A percentile compares a stretch with the other conserved stretches of the same genome.
phyloP scores from a whole-genome alignment of 1,139 yeast species.

The Magnusiomyces ingens region DNA sequence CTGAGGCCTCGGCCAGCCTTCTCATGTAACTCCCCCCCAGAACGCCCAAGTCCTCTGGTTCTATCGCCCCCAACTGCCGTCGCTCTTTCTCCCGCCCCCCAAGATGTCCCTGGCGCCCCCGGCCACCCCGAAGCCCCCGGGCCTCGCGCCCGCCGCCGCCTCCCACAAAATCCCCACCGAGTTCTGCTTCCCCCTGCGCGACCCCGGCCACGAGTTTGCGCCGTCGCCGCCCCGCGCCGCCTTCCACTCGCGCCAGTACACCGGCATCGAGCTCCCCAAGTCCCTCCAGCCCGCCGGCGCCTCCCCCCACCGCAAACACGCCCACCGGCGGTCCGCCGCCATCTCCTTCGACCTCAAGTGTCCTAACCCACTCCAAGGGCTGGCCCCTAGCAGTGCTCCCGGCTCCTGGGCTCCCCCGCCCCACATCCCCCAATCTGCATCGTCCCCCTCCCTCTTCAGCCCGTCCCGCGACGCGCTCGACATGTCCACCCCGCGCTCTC shows the following conservation, averaged over 20 bases:
- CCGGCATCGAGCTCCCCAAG: slow-evolving; percentile 12
- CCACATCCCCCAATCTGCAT: slow-evolving; percentile 3
- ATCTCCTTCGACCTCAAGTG: slow-evolving; percentile 23
- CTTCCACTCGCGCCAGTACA: slow-evolving; percentile 7
- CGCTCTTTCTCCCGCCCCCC: background rate
- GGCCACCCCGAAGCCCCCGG: background rate
- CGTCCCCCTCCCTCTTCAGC: slow-evolving; percentile 1
- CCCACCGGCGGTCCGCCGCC: slow-evolving; percentile 34
- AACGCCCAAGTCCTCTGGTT: background rate
- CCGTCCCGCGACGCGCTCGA: slow-evolving; percentile 5
- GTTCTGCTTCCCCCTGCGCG: slow-evolving; percentile 14
- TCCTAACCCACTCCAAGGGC: slow-evolving; percentile 1
- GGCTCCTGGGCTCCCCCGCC: background rate
- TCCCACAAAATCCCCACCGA: slow-evolving; percentile 11
- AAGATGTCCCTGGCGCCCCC: background rate
- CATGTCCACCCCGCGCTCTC: slow-evolving; percentile 3
- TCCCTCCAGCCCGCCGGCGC: background rate
- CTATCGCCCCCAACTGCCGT: background rate
- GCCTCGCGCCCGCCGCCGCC: background rate
- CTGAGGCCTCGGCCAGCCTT: too few species aligned
- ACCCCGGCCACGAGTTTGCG: background rate
- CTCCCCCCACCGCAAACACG: slow-evolving; percentile 20
- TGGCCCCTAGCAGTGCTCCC: background rate
- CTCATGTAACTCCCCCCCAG: too few species aligned
- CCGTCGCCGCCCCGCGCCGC: background rate